A percentile compares a stretch with the other conserved stretches of the same genome.
Evolutionary conservation across 1,284 basidiomycete genomes (phyloP).

Genomic region (Schizophyllum commune): DNA sequence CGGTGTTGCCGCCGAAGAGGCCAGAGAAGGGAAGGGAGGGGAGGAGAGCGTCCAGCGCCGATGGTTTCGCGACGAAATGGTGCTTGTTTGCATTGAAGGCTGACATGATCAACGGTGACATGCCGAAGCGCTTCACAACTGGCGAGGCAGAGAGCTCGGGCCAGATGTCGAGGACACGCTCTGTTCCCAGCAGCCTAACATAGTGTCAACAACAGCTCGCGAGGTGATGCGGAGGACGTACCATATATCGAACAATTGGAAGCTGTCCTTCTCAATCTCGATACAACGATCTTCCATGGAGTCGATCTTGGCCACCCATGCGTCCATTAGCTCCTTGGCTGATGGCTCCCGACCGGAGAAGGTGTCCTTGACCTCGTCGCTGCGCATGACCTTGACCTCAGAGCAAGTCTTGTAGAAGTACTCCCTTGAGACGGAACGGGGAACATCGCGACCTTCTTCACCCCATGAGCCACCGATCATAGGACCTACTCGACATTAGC

Average conservation of each 20-base stretch:
- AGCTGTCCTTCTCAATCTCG: slow-evolving; percentile 20
- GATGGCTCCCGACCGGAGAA: neutral
- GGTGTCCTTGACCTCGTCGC: neutral
- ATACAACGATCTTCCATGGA: slow-evolving; percentile 31
- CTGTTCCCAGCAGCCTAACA: slow-evolving; percentile 34
- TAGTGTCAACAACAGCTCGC: neutral
- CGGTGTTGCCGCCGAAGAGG: neutral
- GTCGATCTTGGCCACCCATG: slow-evolving; percentile 27
- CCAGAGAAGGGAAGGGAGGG: slow-evolving; percentile 15
- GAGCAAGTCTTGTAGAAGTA: slow-evolving; percentile 37
- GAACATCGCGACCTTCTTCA: slow-evolving; percentile 18
- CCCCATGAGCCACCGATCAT: slow-evolving; percentile 27
- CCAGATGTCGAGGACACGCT: slow-evolving; percentile 35
- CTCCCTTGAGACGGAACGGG: slow-evolving; percentile 35
- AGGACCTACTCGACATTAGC: slow-evolving; percentile 20
- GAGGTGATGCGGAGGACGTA: slow-evolving; percentile 7
- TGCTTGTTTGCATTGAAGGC: slow-evolving; percentile 28
- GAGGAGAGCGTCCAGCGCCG: slow-evolving; percentile 5
- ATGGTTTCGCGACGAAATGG: slow-evolving; percentile 18
- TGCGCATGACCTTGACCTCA: neutral
- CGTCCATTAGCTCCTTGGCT: slow-evolving; percentile 18
- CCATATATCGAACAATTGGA: slow-evolving; percentile 32
- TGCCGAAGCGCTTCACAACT: slow-evolving; percentile 34
- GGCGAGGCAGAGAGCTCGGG: slow-evolving; percentile 35
- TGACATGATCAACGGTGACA: slow-evolving; percentile 36